Conservation (phyloP, 768 basidiomycete species). For the Boletus subparvulus region DNA sequence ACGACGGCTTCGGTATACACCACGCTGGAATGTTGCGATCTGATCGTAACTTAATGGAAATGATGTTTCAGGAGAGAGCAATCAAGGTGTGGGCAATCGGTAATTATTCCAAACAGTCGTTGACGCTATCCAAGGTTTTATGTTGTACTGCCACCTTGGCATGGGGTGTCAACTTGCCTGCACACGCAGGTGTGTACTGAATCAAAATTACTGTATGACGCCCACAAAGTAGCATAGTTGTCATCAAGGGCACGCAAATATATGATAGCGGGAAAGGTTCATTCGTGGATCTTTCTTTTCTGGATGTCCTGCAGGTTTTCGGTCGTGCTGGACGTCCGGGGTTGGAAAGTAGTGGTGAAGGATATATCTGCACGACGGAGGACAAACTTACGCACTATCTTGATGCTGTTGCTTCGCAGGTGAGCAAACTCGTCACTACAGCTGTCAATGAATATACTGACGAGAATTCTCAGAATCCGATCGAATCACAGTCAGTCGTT, state of each 20-base stretch:
- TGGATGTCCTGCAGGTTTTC: constrained; percentile 97
- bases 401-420: constrained; percentile 84
- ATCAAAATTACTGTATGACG: constrained; percentile 2
- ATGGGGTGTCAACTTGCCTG: constrained; percentile 99
- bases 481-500: constrained; percentile 82
- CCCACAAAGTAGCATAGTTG: constrained; percentile 46
- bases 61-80: constrained; percentile 84
- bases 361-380: constrained; percentile 92
- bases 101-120: neutral
- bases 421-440: constrained; percentile 30
- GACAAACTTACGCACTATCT: constrained; percentile 93
- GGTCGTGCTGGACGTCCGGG: constrained; percentile 92
- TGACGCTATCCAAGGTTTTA: constrained; percentile 61
- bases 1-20: constrained; percentile 92
- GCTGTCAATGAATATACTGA: neutral
- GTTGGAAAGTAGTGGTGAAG: constrained; percentile 89
- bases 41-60: constrained; percentile 94
- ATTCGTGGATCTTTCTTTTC: constrained; percentile 88
- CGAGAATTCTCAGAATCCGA: constrained; percentile 64
- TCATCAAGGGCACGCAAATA: constrained; percentile 97
- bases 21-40: constrained; percentile 97
- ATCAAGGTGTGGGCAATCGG: constrained; percentile 67
- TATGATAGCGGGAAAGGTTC: constrained; percentile 89
- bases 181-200: constrained; percentile 76
- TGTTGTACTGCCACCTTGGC: constrained; percentile 98